Percentiles rank a stretch among this genome's conserved stretches.
phyloP scores from a whole-genome alignment of 495 filamentous ascomycete genomes.

The Penicillium ochrochloron region DNA sequence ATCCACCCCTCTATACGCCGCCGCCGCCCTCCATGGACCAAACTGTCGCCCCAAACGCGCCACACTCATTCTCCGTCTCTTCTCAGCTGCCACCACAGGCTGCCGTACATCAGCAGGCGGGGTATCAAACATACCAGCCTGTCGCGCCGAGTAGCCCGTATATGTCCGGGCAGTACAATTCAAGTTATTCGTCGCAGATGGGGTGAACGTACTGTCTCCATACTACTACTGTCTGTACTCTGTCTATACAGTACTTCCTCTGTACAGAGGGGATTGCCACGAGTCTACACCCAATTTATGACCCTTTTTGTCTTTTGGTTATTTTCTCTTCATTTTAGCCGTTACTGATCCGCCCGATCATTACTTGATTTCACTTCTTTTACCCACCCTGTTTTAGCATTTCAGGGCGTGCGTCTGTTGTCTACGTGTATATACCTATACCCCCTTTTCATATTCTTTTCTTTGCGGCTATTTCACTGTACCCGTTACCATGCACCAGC shows the following conservation, averaged over 20 bases:
- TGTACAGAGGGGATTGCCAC: conserved; percentile 4
- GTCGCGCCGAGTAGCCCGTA: conserved; percentile 26
- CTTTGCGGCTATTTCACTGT: conserved; percentile 3
- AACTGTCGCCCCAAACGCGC: conserved; percentile 30
- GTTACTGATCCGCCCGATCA: conserved; percentile 8
- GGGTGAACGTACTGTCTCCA: neutral
- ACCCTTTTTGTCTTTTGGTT: neutral
- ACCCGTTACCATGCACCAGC: neutral
- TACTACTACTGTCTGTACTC: neutral
- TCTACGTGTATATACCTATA: conserved; percentile 30
- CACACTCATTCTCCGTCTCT: conserved; percentile 30
- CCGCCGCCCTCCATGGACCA: conserved; percentile 27
- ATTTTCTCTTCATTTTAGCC: neutral
- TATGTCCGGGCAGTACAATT: conserved; percentile 19
- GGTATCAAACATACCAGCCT: conserved; percentile 25
- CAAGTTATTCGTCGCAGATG: conserved; percentile 32
- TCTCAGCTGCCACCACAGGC: conserved; percentile 22
- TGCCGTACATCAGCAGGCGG: conserved; percentile 17
- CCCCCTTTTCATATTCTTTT: conserved; percentile 8
- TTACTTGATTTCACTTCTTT: conserved; percentile 2
- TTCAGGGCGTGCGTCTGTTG: conserved; percentile 16
- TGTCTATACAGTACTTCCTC: neutral
- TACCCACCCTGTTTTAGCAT: conserved; percentile 15
- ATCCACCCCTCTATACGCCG: conserved; percentile 42
- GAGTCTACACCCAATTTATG: neutral